These are phyloP conservation scores for Melaleuca alternifolia DNA, from an alignment of 345 rosid genomes.

Conservation along the genomic window DNA sequence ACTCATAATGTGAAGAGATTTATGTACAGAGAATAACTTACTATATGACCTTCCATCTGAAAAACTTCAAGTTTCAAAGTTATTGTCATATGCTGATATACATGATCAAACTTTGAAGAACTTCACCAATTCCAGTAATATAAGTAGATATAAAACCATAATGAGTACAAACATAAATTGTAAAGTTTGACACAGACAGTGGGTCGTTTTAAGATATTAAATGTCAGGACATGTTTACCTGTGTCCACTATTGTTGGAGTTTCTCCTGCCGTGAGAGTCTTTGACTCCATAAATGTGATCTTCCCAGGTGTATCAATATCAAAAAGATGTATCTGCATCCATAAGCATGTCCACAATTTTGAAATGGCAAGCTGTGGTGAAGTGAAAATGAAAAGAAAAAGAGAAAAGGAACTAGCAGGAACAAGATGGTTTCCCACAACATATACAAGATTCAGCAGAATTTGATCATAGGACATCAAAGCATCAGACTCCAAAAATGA, in stretches of 20 bases:
- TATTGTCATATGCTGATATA: not conserved
- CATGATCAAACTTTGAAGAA: not conserved
- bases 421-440: not conserved
- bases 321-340: constrained; percentile 74
- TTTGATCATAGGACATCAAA: not conserved
- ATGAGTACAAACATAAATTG: not conserved
- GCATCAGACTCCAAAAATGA: not conserved
- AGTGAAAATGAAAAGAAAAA: not conserved
- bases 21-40: not conserved
- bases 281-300: constrained; percentile 85
- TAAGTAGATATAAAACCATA: not conserved
- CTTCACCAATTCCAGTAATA: not conserved
- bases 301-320: constrained; percentile 97
- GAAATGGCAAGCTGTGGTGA: not conserved
- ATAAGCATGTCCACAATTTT: constrained; percentile 6
- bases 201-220: not conserved
- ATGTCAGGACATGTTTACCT: constrained; percentile 24
- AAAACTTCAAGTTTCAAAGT: not conserved
- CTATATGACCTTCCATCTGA: not conserved
- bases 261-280: constrained; percentile 79
- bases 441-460: not conserved
- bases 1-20: not conserved
- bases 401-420: not conserved
- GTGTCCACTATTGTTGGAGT: constrained; percentile 90
- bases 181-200: not conserved